Conservation (phyloP, 495 filamentous ascomycete species). For the Neurospora terricola region DNA sequence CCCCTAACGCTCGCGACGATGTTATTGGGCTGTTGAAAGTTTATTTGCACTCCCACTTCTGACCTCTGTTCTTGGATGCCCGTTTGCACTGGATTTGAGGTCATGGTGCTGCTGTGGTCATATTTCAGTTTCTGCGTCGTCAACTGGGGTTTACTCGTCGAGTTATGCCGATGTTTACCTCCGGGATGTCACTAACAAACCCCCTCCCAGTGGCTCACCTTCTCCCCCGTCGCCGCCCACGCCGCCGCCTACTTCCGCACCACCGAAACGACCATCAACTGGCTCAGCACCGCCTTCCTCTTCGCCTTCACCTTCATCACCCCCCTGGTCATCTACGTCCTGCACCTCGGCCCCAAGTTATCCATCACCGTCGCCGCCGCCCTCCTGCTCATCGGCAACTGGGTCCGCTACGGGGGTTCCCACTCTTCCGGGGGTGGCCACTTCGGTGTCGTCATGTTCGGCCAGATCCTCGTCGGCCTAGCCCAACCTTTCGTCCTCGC, state of each 20-base stretch:
- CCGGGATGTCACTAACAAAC: conserved; percentile 1
- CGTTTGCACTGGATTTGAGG: background rate
- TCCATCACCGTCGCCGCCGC: conserved; percentile 64
- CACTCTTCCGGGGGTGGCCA: conserved; percentile 32
- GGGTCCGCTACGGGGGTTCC: conserved; percentile 83
- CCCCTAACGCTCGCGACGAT: background rate
- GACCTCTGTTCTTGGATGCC: background rate
- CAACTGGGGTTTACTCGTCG: background rate
- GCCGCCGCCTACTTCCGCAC: conserved; percentile 67
- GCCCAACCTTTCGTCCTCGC: conserved; percentile 88
- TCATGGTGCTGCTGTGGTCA: background rate
- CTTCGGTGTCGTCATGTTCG: conserved; percentile 79
- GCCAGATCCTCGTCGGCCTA: conserved; percentile 85
- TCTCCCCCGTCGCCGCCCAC: conserved; percentile 71
- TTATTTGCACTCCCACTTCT: background rate
- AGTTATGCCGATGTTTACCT: background rate
- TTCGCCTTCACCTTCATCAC: conserved; percentile 70
- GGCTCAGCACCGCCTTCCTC: conserved; percentile 78
- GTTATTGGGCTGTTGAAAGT: background rate
- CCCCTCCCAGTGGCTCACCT: conserved; percentile 74
- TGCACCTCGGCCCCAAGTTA: conserved; percentile 70
- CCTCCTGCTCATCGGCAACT: conserved; percentile 74
- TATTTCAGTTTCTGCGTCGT: background rate
- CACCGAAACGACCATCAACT: conserved; percentile 73
- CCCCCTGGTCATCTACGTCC: conserved; percentile 65